Evolutionary conservation across 768 basidiomycete species (phyloP).

Genomic region (Agaricus sinodeliciosus): DNA sequence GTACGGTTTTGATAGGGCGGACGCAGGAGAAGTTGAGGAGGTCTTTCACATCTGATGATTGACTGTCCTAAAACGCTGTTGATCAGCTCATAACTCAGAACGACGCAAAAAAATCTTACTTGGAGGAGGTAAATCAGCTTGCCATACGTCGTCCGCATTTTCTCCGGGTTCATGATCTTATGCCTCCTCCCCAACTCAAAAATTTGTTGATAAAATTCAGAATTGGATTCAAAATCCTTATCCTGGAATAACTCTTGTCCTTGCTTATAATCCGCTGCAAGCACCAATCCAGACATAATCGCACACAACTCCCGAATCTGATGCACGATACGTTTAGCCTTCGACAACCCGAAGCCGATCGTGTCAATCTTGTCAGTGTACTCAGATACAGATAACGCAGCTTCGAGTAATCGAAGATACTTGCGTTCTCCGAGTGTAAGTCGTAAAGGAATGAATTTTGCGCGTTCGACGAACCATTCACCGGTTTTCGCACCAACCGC

Average conservation of each 20-base stretch:
- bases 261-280: constrained; percentile 81
- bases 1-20: constrained; percentile 69
- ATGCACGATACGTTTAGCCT: constrained; percentile 81
- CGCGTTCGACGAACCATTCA: constrained; percentile 81
- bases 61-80: constrained; percentile 59
- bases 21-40: constrained; percentile 77
- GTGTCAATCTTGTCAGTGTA: constrained; percentile 91
- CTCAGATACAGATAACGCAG: constrained; percentile 78
- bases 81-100: constrained; percentile 5
- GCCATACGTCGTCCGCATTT: constrained; percentile 86
- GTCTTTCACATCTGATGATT: constrained; percentile 75
- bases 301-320: constrained; percentile 86
- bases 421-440: constrained; percentile 73
- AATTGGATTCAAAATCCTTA: constrained; percentile 75
- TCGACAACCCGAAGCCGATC: constrained; percentile 67
- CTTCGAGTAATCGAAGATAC: constrained; percentile 78
- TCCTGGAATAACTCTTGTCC: constrained; percentile 84
- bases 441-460: constrained; percentile 77
- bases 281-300: constrained; percentile 76
- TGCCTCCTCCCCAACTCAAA: constrained; percentile 82
- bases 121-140: constrained; percentile 81
- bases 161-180: constrained; percentile 91
- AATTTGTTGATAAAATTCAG: constrained; percentile 70
- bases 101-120: constrained; percentile 30
- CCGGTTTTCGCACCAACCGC: constrained; percentile 55